Evolutionary conservation across 139 green algal genomes (phyloP).

Genomic region (Closterium sp.): DNA sequence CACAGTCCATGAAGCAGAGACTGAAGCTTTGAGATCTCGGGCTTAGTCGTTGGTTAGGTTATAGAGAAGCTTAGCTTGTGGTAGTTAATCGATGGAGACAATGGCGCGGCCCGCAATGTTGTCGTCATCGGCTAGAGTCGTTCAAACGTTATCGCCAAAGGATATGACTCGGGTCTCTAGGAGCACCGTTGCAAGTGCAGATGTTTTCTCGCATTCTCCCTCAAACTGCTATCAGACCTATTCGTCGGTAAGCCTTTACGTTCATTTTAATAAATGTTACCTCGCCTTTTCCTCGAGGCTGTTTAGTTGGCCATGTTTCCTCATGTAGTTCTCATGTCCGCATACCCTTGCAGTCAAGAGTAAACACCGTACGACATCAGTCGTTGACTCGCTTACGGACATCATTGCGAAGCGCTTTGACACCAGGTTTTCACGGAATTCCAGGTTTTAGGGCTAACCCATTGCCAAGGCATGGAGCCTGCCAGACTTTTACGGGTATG

Average conservation of each 20-base stretch:
- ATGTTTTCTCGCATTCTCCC: not conserved
- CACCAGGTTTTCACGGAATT: not conserved
- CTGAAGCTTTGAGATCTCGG: not conserved
- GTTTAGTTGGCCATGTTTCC: not conserved
- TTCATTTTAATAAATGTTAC: not conserved
- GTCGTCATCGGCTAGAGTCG: not conserved
- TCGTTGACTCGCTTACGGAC: not conserved
- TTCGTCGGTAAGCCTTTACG: not conserved
- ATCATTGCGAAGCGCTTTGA: not conserved
- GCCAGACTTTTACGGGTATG: not conserved
- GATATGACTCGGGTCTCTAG: not conserved
- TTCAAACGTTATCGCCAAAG: not conserved
- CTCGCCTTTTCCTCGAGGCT: not conserved
- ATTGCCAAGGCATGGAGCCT: not conserved
- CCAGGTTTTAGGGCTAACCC: not conserved
- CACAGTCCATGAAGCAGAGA: not conserved
- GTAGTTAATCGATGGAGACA: not conserved
- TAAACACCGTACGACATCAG: not conserved
- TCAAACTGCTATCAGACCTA: not conserved
- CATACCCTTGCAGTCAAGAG: not conserved
- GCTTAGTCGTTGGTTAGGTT: not conserved
- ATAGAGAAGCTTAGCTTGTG: not conserved
- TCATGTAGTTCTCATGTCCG: not conserved
- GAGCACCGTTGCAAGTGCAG: not conserved
- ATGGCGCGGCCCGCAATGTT: not conserved